Conservation (phyloP, 495 filamentous ascomycete species). For the Xylaria acuta region DNA sequence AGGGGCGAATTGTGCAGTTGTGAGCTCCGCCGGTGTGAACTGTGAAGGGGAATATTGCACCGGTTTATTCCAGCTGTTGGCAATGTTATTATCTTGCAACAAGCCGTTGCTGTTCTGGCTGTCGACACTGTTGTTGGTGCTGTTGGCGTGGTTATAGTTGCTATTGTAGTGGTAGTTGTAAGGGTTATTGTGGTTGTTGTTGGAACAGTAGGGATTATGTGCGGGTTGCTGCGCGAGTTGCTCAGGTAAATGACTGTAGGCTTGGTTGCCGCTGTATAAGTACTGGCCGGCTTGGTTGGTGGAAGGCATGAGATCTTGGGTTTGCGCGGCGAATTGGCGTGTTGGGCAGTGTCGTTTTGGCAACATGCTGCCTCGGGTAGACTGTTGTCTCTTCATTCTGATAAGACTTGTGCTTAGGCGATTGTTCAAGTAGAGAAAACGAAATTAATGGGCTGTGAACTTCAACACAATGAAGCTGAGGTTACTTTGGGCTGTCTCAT, state of each 20-base stretch:
- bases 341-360: not conserved
- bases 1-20: too few relatives aligned
- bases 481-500: not conserved
- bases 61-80: not conserved
- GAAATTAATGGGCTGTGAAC: not conserved
- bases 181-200: not conserved
- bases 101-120: not conserved
- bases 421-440: not conserved
- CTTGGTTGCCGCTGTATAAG: not conserved
- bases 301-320: not conserved
- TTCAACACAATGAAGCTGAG: not conserved
- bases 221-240: not conserved
- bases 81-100: not conserved
- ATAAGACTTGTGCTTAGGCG: not conserved
- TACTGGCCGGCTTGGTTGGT: not conserved
- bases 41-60: not conserved
- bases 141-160: not conserved
- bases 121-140: not conserved
- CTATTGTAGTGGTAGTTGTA: not conserved
- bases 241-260: not conserved
- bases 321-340: not conserved
- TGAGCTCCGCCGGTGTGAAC: too few relatives aligned
- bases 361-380: not conserved
- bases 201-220: not conserved
- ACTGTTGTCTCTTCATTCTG: slow-evolving; percentile 2